Conservation (phyloP, 75 land plant genomes). For the Pinus tabuliformis region DNA sequence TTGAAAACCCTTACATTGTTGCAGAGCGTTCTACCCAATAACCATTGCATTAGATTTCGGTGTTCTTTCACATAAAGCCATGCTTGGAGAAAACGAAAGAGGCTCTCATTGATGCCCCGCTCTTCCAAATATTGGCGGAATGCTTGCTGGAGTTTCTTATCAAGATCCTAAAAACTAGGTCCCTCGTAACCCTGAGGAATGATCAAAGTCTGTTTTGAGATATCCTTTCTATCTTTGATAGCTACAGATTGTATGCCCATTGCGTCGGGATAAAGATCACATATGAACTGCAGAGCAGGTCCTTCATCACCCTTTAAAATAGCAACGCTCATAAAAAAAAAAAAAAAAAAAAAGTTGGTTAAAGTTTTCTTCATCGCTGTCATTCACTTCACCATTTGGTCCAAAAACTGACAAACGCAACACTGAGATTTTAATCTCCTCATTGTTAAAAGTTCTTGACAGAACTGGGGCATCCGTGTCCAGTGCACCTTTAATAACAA, state of each 20-base stretch:
- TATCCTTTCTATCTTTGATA: constrained; percentile 11
- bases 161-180: constrained; percentile 26
- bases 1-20: too few relatives aligned
- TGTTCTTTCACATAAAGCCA: constrained; percentile 87
- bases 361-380: constrained; percentile 36
- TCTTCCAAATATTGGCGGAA: constrained; percentile 50
- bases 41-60: constrained; percentile 25
- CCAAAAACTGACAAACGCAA: constrained; percentile 40
- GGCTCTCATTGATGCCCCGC: constrained; percentile 62
- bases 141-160: constrained; percentile 45
- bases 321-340: constrained; percentile 48
- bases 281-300: constrained; percentile 42
- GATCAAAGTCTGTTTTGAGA: not conserved
- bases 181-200: constrained; percentile 2
- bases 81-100: constrained; percentile 72
- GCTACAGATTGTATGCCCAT: constrained; percentile 67
- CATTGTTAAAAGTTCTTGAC: constrained; percentile 26
- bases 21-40: too few relatives aligned
- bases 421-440: constrained; percentile 49
- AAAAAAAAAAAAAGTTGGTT: constrained; percentile 63
- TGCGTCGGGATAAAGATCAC: constrained; percentile 74
- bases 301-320: constrained; percentile 43
- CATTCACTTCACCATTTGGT: constrained; percentile 30
- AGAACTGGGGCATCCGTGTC: constrained; percentile 51
- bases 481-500: constrained; percentile 50